phyloP scores from a whole-genome alignment of 495 filamentous ascomycete genomes.

The Clohesyomyces aquaticus region DNA sequence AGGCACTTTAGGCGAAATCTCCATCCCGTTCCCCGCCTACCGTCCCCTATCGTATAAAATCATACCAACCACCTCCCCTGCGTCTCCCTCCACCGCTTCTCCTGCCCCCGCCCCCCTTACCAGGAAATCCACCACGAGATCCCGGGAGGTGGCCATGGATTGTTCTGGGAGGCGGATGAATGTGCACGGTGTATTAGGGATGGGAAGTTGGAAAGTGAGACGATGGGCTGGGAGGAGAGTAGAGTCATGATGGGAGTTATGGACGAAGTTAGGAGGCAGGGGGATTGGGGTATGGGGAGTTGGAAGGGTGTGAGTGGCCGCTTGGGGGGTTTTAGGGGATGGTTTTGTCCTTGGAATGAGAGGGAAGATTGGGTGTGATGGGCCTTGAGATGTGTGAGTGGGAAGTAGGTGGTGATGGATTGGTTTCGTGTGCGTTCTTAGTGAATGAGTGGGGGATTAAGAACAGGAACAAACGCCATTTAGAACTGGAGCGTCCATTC shows the following conservation, averaged over 20 bases:
- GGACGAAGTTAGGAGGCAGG: slow-evolving; percentile 83
- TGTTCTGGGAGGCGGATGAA: slow-evolving; percentile 97
- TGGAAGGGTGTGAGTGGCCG: slow-evolving; percentile 70
- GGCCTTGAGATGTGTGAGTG: too few relatives aligned
- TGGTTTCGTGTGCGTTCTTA: too few relatives aligned
- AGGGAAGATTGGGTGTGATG: too few relatives aligned
- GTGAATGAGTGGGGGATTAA: too few relatives aligned
- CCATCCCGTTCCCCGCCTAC: slow-evolving; percentile 74
- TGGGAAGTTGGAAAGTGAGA: slow-evolving; percentile 77
- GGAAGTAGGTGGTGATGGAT: too few relatives aligned
- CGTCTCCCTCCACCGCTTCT: too few relatives aligned
- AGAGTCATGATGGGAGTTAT: slow-evolving; percentile 93
- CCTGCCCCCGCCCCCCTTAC: too few relatives aligned
- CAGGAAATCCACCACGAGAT: slow-evolving; percentile 52
- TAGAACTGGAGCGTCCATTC: too few relatives aligned
- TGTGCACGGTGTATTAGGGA: slow-evolving; percentile 80
- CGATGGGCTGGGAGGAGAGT: slow-evolving; percentile 77
- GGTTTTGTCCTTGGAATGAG: too few relatives aligned
- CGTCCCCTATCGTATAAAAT: slow-evolving; percentile 62
- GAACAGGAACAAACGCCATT: too few relatives aligned
- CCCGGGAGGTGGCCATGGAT: slow-evolving; percentile 67
- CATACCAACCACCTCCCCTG: slow-evolving; percentile 43
- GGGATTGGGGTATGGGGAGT: slow-evolving; percentile 77
- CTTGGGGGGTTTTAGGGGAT: slow-evolving; percentile 1
- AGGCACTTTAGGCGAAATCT: slow-evolving; percentile 84